Conservation (phyloP, 2,329 filamentous ascomycete genomes). For the Neurospora sp. region DNA sequence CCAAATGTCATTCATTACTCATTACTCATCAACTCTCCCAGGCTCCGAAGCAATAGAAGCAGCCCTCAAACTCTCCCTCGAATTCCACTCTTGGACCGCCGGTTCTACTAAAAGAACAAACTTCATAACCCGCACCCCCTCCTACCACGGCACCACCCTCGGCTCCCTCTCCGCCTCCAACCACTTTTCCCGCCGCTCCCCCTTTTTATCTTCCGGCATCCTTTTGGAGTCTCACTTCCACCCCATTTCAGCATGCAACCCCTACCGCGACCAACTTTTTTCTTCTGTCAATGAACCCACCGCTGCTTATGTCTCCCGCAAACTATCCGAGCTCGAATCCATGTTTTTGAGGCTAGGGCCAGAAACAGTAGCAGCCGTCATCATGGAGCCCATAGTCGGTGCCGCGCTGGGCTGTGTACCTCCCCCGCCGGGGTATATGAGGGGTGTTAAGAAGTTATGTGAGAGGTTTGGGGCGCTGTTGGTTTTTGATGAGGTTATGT, state of each 20-base stretch:
- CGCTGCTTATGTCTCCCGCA: constrained; percentile 44
- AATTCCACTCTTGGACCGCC: constrained; percentile 52
- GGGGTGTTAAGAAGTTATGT: constrained; percentile 58
- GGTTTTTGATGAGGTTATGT: constrained; percentile 75
- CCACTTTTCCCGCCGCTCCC: constrained; percentile 46
- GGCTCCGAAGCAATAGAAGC: constrained; percentile 62
- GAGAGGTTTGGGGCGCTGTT: constrained; percentile 61
- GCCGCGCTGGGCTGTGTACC: constrained; percentile 60
- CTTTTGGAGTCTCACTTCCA: constrained; percentile 35
- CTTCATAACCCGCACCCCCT: constrained; percentile 56
- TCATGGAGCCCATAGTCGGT: constrained; percentile 59
- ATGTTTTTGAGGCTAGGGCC: constrained; percentile 53
- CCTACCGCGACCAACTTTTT: constrained; percentile 44
- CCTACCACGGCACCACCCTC: constrained; percentile 63
- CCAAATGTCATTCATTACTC: no score
- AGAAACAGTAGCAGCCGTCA: constrained; percentile 54
- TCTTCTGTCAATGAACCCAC: constrained; percentile 32
- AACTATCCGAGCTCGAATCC: constrained; percentile 51
- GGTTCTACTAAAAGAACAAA: constrained; percentile 42
- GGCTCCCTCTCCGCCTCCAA: constrained; percentile 51
- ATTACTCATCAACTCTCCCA: constrained; percentile 15
- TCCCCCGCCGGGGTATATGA: constrained; percentile 49
- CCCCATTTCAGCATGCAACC: constrained; percentile 53
- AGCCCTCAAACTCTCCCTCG: constrained; percentile 55
- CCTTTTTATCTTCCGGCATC: constrained; percentile 40